A percentile compares a stretch with the other conserved stretches of the same genome.
Evolutionary conservation across 768 basidiomycete genomes (phyloP).

Genomic region (Austroboletus festivus): DNA sequence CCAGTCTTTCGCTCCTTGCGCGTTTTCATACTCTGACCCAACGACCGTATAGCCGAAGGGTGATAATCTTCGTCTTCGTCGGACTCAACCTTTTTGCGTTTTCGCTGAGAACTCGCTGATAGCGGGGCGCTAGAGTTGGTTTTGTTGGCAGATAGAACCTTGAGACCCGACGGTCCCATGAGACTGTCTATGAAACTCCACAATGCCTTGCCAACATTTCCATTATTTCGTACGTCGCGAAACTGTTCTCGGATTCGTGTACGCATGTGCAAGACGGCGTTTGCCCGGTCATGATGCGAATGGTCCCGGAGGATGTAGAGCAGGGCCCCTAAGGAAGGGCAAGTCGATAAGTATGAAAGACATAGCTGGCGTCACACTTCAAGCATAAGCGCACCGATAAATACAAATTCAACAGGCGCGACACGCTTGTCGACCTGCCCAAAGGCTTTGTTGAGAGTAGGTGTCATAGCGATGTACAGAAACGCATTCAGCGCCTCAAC

Average conservation of each 20-base stretch:
- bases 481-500: conserved; percentile 52
- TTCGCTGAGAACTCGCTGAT: conserved; percentile 26
- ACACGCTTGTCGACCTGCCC: conserved; percentile 54
- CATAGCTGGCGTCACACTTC: not conserved
- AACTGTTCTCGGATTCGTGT: conserved; percentile 50
- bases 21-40: conserved; percentile 41
- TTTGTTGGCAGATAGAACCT: conserved; percentile 29
- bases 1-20: conserved; percentile 34
- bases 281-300: conserved; percentile 45
- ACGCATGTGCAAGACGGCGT: conserved; percentile 57
- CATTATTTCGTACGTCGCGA: conserved; percentile 65
- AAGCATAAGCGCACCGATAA: conserved; percentile 53
- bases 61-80: conserved; percentile 47
- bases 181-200: conserved; percentile 54
- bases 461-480: conserved; percentile 47
- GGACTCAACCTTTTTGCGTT: conserved; percentile 29
- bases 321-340: conserved; percentile 54
- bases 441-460: conserved; percentile 46
- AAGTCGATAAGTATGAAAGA: not conserved
- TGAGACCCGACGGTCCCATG: conserved; percentile 31
- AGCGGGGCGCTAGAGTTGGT: not conserved
- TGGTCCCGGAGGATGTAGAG: conserved; percentile 51
- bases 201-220: conserved; percentile 48
- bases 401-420: conserved; percentile 76
- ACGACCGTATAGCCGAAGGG: conserved; percentile 40